Conservation (phyloP, 805 yeast genomes). For the Cyberlindnera suaveolens region DNA sequence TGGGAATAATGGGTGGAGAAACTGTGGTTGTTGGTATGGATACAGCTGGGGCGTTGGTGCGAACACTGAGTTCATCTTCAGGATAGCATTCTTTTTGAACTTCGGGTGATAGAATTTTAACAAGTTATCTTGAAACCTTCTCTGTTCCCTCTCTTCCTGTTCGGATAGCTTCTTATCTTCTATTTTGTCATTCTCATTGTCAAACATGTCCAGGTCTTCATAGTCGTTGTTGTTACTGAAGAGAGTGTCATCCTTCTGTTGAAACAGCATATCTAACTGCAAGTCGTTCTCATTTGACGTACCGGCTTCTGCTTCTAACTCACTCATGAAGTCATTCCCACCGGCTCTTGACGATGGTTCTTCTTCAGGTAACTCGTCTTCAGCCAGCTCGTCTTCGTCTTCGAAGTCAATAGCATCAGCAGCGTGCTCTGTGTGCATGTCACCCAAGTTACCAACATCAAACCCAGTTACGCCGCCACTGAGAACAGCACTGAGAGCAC, state of each 20-base stretch:
- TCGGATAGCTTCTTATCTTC: slow-evolving; percentile 1
- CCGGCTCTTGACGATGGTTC: slow-evolving; percentile 19
- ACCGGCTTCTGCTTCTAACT: slow-evolving; percentile 30
- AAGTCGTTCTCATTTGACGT: slow-evolving; percentile 4
- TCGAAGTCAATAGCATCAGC: slow-evolving; percentile 93
- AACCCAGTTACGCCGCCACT: slow-evolving; percentile 29
- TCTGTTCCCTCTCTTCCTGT: slow-evolving; percentile 8
- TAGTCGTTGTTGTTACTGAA: slow-evolving; percentile 1
- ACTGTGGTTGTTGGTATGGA: slow-evolving; percentile 41
- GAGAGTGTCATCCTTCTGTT: slow-evolving; percentile 6
- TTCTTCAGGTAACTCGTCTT: slow-evolving; percentile 55
- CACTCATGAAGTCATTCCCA: slow-evolving; percentile 34
- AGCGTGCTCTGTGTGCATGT: slow-evolving; percentile 53
- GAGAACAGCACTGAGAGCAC: slow-evolving; percentile 32
- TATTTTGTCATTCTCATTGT: slow-evolving; percentile 4
- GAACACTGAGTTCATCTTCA: slow-evolving; percentile 62
- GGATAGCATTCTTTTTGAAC: slow-evolving; percentile 46
- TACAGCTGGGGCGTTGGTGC: slow-evolving; percentile 55
- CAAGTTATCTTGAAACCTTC: slow-evolving; percentile 24
- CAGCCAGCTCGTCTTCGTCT: slow-evolving; percentile 92
- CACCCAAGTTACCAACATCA: slow-evolving; percentile 16
- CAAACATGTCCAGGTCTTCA: slow-evolving; percentile 2
- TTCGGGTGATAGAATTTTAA: slow-evolving; percentile 54
- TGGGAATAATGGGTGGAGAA: slow-evolving; percentile 40
- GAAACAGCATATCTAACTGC: slow-evolving; percentile 24